Conservation (phyloP, 805 yeast genomes). For the Kurtzmaniella cleridarum region DNA sequence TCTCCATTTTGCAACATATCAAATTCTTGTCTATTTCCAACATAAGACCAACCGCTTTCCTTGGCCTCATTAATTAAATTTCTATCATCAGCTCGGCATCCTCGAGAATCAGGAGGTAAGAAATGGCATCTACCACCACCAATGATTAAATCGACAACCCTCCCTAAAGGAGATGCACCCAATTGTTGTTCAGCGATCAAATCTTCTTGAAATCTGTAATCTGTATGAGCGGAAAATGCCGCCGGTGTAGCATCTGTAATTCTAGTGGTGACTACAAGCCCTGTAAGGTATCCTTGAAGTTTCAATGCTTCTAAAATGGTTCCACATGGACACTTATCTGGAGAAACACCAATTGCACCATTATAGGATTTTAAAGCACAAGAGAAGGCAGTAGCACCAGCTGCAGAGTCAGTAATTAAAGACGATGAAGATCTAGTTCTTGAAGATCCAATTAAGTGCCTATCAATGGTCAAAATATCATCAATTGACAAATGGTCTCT, state of each 20-base stretch:
- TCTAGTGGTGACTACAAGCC: slow-evolving; percentile 87
- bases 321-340: slow-evolving; percentile 71
- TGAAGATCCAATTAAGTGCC: slow-evolving; percentile 72
- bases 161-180: slow-evolving; percentile 76
- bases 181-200: slow-evolving; percentile 83
- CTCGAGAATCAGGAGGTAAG: slow-evolving; percentile 44
- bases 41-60: slow-evolving; percentile 58
- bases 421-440: slow-evolving; percentile 77
- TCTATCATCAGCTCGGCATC: slow-evolving; percentile 66
- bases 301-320: slow-evolving; percentile 86
- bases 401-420: slow-evolving; percentile 89
- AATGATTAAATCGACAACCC: slow-evolving; percentile 74
- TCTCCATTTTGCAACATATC: slow-evolving; percentile 50
- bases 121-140: slow-evolving; percentile 92
- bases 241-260: slow-evolving; percentile 96
- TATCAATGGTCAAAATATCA: slow-evolving; percentile 59
- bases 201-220: slow-evolving; percentile 72
- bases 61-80: slow-evolving; percentile 64
- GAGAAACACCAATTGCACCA: slow-evolving; percentile 86
- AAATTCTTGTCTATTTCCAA: slow-evolving; percentile 53
- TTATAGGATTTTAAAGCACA: slow-evolving; percentile 81
- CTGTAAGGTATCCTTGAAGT: slow-evolving; percentile 73
- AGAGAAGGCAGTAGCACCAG: slow-evolving; percentile 93
- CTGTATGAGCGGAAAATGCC: slow-evolving; percentile 76
- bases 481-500: slow-evolving; percentile 48